Base-by-base conservation (phyloP, 75 land plant species). In the Pseudotsuga menziesii region DNA sequence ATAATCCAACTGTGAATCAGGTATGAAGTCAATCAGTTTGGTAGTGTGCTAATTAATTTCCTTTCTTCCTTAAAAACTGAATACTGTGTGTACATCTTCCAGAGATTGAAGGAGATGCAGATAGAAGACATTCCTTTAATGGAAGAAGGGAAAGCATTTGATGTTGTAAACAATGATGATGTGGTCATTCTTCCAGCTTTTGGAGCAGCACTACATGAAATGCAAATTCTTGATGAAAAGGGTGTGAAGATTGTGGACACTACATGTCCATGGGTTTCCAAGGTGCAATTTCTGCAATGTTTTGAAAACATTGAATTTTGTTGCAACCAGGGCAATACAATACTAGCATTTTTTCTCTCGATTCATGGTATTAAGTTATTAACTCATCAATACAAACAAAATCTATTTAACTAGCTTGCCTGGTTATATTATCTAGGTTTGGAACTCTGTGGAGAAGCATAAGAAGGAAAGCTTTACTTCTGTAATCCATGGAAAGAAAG, bases 251-350 rank as follows among this genome's bases (percentile, higher is more conserved):
- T 96, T 69, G 94, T 96, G 61, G 94, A 96, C 58, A 93, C 97
- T 56, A 96, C 98, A 82, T 96, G 98, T 78, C 97, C 98, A 23
- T 93, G 97, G 98, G 98, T 96, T 14, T 80, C 92, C 26, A 96
- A 91, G 92, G 98, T 95, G 86, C 29, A 39, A 35, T 19, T 44
- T 19, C 36, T 67, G 48, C 39, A 22, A 67, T 35, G 22, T 44
- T 35, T 5, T 39, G 22, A 35, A n/a, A 17, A 36, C 22, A 39
- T 39, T 35, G 23, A 67, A 44, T 67, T 67, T 67, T 36, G 39
- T 67, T 39, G n/a, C 52, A 67, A 36, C 44, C 7, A 67, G 72
- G 48, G 39, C 41, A 67, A 22, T 67, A 67, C 39, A 27, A 39
- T 36, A 63, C 15, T 22, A 16, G 15, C 12, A 0, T 23, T 39